Base-by-base conservation (phyloP, 75 land plant genomes). In the Larix kaempferi region DNA sequence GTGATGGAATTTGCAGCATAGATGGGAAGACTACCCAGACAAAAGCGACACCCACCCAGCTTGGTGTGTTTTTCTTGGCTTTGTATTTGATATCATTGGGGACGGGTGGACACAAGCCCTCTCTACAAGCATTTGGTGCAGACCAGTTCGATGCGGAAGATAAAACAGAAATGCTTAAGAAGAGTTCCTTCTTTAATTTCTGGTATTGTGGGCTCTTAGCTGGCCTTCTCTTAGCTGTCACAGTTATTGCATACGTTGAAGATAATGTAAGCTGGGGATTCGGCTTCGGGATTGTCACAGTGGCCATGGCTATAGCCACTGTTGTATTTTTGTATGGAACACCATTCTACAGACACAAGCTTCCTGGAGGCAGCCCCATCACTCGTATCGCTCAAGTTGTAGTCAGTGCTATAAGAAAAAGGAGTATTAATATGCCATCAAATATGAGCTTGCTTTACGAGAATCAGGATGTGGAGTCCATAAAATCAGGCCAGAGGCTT, bases 101-200 rank as follows among this genome's bases (percentile, higher is more conserved):
- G 56, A 84, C 86, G 10, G 81, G 87, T 25, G 87, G 87, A 2
- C 80, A 84, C 57, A 85, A 85, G 61, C 87, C 87, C 21, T 83
- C 86, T 44, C 86, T 85, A 21, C 74, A 86, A 33, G 74, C 82
- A 23, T 92, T 96, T 78, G 95, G 91, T 23, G 93, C 92, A 15
- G 90, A 89, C 25, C 88, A 92, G 59, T 89, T 89, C 64, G 94
- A 89, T 65, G 92, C 84, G 16, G 49, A 84, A 57, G 81, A 88
- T 80, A 22, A 76, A 2, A 72, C 58, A 23, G 96, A 90, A 71
- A 49, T 81, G 35, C 80, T 59, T 67, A 66, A 82, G 78, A 91
- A 88, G 80, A 79, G 78, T 74, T 94, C 94, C 37, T 81, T 81
- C 82, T 81, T 81, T 74, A 81, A 81, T 71, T 81, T 82, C 60